Evolutionary conservation across 305 asterid genomes (phyloP), one percentile per base, ranked within the genome.

Genomic region (Galium porrigens): DNA sequence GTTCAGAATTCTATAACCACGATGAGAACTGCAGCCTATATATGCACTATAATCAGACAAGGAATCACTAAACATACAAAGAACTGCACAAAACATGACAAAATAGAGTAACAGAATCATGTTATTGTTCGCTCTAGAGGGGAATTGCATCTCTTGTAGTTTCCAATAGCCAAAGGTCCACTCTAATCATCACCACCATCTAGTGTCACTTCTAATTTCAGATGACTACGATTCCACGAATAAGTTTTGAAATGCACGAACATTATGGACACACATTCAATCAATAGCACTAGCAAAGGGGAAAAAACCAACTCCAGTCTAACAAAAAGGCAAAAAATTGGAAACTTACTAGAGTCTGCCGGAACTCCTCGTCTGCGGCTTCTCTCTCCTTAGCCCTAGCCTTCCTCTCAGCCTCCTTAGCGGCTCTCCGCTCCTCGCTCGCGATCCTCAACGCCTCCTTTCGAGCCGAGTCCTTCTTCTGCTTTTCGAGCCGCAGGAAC

Each of bases 341-440:
- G 36, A 78, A 52, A 65, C 88, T 55, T 81, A 89, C 97, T 74
- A 87, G 64, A 64, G 82, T 64, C 67, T 71, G 76, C 15, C 90
- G 88, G 73, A 85, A 85, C 73, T 85, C 88, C 61, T 84, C 72
- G 20, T 81, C 80, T 5, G 86, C 83, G 0, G 82, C 84, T 70
- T 83, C 75, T 59, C 95, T 78, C 73, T 89, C 87, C 53, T 74
- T 78, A 3, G 94, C 95, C 68, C 84, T 88, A 0, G 87, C 94
- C 70, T 82, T 79, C 87, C 78, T 89, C 78, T 79, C 85, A n/a
- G 88, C 92, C 12, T 76, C 94, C 61, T 89, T 87, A 1, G 88
- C 88, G 22, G 80, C 82, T 71, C 63, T 84, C 71, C 83, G 77
- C 77, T 85, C 88, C 69, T 87, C 90, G 65, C 78, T 89, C 6